Evolutionary conservation across 257 asterid species (phyloP).

Genomic region (Nicotiana tomentosiformis): DNA sequence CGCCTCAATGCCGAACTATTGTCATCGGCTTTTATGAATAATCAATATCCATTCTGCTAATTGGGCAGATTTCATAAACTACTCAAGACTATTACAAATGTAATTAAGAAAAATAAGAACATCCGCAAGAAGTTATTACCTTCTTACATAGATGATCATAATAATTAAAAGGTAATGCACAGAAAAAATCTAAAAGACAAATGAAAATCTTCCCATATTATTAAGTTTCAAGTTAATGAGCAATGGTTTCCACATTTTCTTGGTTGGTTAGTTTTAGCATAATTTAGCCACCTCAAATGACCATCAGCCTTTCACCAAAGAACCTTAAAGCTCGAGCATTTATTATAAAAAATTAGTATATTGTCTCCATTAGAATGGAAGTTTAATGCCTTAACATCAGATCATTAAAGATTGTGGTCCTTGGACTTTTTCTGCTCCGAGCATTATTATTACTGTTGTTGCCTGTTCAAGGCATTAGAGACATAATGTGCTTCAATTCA

Average conservation of each 20-base stretch:
- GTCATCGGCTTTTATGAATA: not conserved
- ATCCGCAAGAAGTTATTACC: not conserved
- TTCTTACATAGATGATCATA: not conserved
- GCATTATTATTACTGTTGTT: not conserved
- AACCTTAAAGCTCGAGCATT: not conserved
- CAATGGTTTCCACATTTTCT: not conserved
- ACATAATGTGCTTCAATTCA: not conserved
- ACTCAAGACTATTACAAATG: not conserved
- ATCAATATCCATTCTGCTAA: not conserved
- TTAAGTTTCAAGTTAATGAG: conserved; percentile 3
- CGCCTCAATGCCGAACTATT: not conserved
- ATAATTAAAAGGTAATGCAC: not conserved
- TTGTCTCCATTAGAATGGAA: not conserved
- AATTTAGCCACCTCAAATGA: not conserved
- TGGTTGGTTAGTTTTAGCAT: not conserved
- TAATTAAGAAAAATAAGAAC: not conserved
- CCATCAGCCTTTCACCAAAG: not conserved
- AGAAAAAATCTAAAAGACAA: not conserved
- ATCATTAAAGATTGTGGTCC: not conserved
- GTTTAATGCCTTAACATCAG: not conserved
- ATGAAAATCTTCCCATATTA: not conserved
- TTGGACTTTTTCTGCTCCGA: not conserved
- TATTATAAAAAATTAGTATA: not conserved
- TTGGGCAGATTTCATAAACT: not conserved
- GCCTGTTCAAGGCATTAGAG: not conserved